Conservation (phyloP, 345 rosid species). For the Clarkia xantiana region DNA sequence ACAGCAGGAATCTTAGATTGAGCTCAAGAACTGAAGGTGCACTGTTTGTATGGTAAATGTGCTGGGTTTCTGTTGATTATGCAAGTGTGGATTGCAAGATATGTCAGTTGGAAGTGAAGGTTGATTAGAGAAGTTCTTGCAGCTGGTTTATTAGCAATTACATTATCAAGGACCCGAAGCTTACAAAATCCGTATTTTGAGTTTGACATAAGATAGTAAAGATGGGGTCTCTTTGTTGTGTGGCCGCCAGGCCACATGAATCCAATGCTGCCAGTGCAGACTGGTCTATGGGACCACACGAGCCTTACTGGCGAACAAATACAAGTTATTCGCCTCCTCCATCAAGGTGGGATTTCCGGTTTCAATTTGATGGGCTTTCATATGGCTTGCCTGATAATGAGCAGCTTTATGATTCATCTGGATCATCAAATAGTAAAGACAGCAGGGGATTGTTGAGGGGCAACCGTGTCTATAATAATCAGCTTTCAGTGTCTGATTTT, state of each 20-base stretch:
- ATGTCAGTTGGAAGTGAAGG: not conserved
- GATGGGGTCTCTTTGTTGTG: conserved; percentile 65
- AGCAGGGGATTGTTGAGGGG: conserved; percentile 29
- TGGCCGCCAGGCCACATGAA: conserved; percentile 73
- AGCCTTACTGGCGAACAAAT: conserved; percentile 52
- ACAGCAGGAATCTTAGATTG: no score
- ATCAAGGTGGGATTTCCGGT: conserved; percentile 37
- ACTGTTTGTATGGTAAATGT: no score
- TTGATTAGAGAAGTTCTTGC: not conserved
- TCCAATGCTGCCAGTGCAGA: conserved; percentile 30
- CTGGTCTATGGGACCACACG: conserved; percentile 40
- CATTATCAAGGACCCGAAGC: not conserved
- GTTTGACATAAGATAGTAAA: conserved; percentile 37
- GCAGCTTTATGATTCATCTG: conserved; percentile 33
- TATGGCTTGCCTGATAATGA: conserved; percentile 19
- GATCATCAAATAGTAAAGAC: conserved; percentile 43
- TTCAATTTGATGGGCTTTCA: conserved; percentile 27
- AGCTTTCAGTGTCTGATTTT: conserved; percentile 22
- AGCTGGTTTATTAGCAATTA: not conserved
- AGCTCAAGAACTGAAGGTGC: no score
- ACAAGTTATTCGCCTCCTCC: conserved; percentile 47
- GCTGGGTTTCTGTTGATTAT: no score
- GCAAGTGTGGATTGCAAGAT: not conserved
- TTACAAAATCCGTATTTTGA: not conserved
- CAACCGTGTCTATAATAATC: conserved; percentile 18